Percentiles rank a stretch among this genome's conserved stretches.
Evolutionary conservation across 345 rosid species (phyloP).

Genomic region (Corymbia maculata): DNA sequence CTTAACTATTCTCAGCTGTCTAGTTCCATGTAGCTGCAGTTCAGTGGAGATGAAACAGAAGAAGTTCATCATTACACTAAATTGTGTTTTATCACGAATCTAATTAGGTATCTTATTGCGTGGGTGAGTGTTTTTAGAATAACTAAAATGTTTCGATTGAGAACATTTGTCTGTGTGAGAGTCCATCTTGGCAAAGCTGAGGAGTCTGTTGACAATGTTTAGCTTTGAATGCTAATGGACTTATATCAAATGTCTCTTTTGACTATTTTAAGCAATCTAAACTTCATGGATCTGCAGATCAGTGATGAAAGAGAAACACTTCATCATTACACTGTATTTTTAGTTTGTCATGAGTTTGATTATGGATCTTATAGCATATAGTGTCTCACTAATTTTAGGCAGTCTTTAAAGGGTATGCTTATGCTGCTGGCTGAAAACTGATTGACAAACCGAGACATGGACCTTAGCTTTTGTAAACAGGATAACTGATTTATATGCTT

Average conservation of each 20-base stretch:
- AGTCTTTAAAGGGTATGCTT: background rate
- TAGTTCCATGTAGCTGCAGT: constrained; percentile 8
- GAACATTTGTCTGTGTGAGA: background rate
- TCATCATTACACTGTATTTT: background rate
- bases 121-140: background rate
- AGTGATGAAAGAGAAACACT: constrained; percentile 7
- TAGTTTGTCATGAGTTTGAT: background rate
- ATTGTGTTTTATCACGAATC: background rate
- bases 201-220: constrained; percentile 3
- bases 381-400: background rate
- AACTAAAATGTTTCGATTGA: background rate
- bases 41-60: constrained; percentile 19
- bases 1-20: background rate
- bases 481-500: background rate
- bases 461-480: background rate
- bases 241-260: background rate
- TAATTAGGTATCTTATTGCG: background rate
- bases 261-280: background rate
- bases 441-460: background rate
- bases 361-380: background rate
- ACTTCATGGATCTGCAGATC: constrained; percentile 11
- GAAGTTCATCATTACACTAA: background rate
- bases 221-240: constrained; percentile 39
- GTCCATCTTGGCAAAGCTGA: constrained; percentile 22
- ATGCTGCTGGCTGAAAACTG: background rate